phyloP scores from a whole-genome alignment of 2,329 filamentous ascomycete genomes.

The Keithomyces neogunnii region DNA sequence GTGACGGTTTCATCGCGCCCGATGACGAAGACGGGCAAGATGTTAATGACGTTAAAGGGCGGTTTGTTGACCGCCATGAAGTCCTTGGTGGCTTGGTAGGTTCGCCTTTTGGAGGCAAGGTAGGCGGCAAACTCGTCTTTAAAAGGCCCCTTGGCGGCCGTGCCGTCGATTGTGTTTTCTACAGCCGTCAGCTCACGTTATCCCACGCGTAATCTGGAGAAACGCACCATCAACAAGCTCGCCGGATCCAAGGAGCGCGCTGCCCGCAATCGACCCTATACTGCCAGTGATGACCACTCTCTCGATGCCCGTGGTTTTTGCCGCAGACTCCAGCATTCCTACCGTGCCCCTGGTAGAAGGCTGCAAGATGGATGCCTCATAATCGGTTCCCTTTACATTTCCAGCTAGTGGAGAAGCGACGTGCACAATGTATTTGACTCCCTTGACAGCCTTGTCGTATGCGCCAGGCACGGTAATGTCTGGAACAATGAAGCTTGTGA shows the following conservation, averaged over 20 bases:
- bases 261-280: constrained; percentile 13
- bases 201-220: neutral
- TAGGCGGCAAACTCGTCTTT: constrained; percentile 24
- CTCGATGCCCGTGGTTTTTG: constrained; percentile 22
- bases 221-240: neutral
- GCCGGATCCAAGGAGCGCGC: neutral
- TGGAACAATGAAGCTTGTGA: constrained; percentile 23
- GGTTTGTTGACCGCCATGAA: constrained; percentile 24
- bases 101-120: constrained; percentile 24
- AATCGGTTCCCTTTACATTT: neutral
- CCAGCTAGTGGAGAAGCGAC: neutral
- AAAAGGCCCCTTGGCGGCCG: constrained; percentile 16
- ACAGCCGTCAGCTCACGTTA: no score
- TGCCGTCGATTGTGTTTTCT: neutral
- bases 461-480: constrained; percentile 27
- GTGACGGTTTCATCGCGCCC: constrained; percentile 26
- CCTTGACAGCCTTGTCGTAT: constrained; percentile 31
- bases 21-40: constrained; percentile 27
- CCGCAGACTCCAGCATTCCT: constrained; percentile 27
- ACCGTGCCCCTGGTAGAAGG: constrained; percentile 27
- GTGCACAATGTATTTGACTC: constrained; percentile 29
- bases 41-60: constrained; percentile 25
- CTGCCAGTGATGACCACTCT: constrained; percentile 35
- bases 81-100: constrained; percentile 22
- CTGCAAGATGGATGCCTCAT: constrained; percentile 13